Conservation (phyloP, 768 basidiomycete species). For the Scleroderma citrinum region DNA sequence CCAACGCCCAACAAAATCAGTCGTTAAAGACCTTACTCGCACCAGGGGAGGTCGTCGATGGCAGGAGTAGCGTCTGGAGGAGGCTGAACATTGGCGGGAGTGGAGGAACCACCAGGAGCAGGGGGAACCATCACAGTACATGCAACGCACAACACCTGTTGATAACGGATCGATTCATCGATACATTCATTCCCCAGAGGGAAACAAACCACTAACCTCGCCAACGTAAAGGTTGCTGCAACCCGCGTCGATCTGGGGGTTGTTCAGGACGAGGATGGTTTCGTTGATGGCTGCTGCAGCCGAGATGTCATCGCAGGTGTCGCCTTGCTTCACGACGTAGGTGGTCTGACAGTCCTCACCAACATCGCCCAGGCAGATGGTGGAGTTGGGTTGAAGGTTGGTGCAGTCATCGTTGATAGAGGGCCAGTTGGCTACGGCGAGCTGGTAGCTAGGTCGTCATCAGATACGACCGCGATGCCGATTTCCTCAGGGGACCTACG, state of each 20-base stretch:
- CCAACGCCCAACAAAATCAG: background rate
- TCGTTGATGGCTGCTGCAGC: constrained; percentile 37
- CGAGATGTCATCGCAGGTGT: constrained; percentile 54
- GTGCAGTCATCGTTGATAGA: constrained; percentile 47
- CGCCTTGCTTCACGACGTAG: constrained; percentile 49
- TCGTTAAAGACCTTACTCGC: constrained; percentile 35
- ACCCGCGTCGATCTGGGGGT: constrained; percentile 57
- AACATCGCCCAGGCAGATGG: constrained; percentile 55
- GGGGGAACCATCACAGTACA: constrained; percentile 38
- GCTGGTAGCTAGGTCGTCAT: constrained; percentile 53
- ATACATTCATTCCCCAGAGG: background rate
- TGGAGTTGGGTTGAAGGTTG: constrained; percentile 48
- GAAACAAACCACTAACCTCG: constrained; percentile 44
- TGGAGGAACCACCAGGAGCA: constrained; percentile 26
- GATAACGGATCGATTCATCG: background rate
- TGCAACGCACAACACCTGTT: constrained; percentile 51
- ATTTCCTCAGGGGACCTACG: constrained; percentile 36
- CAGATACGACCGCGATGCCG: background rate
- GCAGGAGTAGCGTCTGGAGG: constrained; percentile 29
- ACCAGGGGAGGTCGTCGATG: constrained; percentile 38
- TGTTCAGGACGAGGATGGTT: constrained; percentile 57
- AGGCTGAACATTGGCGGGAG: constrained; percentile 11
- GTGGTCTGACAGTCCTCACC: constrained; percentile 59
- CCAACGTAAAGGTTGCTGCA: constrained; percentile 70
- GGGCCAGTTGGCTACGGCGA: constrained; percentile 53